A percentile compares a stretch with the other conserved stretches of the same genome.
Conservation (phyloP, 768 basidiomycete species). For the Phlebiopsis gigantea region DNA sequence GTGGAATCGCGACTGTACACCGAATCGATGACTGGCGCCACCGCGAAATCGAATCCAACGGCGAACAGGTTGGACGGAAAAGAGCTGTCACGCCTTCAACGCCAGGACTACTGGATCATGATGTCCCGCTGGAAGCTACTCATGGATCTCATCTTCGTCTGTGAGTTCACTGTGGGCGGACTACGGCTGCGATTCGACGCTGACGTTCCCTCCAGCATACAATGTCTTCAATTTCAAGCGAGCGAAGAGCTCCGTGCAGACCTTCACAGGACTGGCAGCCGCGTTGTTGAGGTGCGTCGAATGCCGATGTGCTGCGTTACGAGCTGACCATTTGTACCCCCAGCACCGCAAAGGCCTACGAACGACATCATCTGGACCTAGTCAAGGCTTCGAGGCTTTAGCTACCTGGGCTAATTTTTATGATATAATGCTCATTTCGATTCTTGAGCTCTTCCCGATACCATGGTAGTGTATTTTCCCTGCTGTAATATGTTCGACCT, state of each 20-base stretch:
- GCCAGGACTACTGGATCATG: conserved; percentile 74
- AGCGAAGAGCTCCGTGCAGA: conserved; percentile 54
- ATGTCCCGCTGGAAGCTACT: conserved; percentile 63
- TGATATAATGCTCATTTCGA: too few species aligned
- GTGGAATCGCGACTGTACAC: conserved; percentile 69
- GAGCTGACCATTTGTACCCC: neutral
- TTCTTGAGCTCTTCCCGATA: neutral
- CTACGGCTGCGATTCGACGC: neutral
- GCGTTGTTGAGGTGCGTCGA: conserved; percentile 64
- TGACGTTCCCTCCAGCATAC: conserved; percentile 47
- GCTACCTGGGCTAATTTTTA: neutral
- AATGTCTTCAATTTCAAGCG: conserved; percentile 70
- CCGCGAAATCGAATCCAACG: conserved; percentile 62
- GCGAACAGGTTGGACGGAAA: conserved; percentile 57
- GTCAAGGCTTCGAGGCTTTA: conserved; percentile 42
- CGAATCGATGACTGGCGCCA: conserved; percentile 68
- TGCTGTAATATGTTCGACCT: neutral
- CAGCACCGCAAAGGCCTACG: conserved; percentile 71
- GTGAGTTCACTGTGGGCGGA: conserved; percentile 37
- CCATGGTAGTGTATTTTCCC: neutral
- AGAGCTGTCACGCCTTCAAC: conserved; percentile 61
- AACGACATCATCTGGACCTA: conserved; percentile 60
- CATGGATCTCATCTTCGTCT: conserved; percentile 87
- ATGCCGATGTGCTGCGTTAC: conserved; percentile 9
- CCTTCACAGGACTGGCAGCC: conserved; percentile 61